Evolutionary conservation across 345 rosid species (phyloP), one percentile per base, ranked within the genome.

Genomic region (Draba incana): DNA sequence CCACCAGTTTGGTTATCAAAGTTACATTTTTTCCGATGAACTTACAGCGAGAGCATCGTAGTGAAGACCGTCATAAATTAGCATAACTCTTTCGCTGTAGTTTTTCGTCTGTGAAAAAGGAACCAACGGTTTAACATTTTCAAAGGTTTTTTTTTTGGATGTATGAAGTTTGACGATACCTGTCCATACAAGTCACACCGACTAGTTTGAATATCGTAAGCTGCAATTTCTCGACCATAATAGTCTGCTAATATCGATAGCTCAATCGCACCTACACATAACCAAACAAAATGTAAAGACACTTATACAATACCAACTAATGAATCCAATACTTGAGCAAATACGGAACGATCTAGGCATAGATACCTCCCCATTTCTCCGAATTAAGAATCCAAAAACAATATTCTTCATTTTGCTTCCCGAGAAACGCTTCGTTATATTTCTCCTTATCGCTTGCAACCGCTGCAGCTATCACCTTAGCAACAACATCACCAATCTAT

Each of bases 131-230:
- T 16, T 23, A 38, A 13, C 51, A 6, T 59, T 6, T 10, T 56
- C 0, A 0, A 15, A 55, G n/a, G n/a, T 53, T 5, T 43, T 50
- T 8, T 14, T 16, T 47, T 30, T 75, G 9, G 20, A 75, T 8
- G 55, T 5, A 27, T 58, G 8, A 59, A 35, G 9, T 33, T 65
- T 44, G 41, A 51, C 35, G 72, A 71, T 70, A 91, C 99, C 93
- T 94, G 92, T 68, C 99, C 98, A 69, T 94, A 94, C 84, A 94
- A 70, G 81, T 94, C 96, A 81, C 99, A 89, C 48, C 98, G 80
- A 12, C 77, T 38, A 27, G 99, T 89, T 69, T 91, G 95, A 74
- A 94, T 94, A 74, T 94, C 98, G 59, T 87, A 94, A 25, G 96
- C 99, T 23, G 84, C 93, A 48, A 94, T 94, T 81, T 91, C 97